Evolutionary conservation across 208 protist genomes (phyloP), one percentile per base, ranked within the genome.

Genomic region (Acanthamoeba rhysodes): DNA sequence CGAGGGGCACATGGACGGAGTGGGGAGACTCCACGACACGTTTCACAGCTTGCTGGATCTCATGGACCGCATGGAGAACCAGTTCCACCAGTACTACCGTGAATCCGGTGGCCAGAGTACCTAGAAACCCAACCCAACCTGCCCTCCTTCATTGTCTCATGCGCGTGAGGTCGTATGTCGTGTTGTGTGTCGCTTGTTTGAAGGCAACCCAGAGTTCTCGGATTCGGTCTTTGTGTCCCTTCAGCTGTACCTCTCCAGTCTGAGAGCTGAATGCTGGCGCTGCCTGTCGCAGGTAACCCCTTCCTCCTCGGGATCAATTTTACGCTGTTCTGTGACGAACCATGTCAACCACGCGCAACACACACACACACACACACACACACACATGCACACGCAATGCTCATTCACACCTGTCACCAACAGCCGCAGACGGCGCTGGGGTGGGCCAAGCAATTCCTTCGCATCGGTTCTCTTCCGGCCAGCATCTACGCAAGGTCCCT

Each of bases 1-100:
- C 37, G 72, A 80, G 37, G 72, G 72, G 0, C 72, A 12, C 12
- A 4, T 45, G 29, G 72, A 48, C 4, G 14, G 72, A 0, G 18
- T 80, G 16, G 27, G 27, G 29, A 10, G n/a, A 10, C 12, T 80
- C 4, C 72, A 50, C 10, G 37, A 6, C 29, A 80, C 72, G 24
- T 20, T 80, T 1, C 72, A 80, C 37, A 18, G 7, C 24, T 45
- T 80, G 16, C 72, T 80, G 16, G 34, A 80, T 29, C 72, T 80
- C 72, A 80, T 80, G 72, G 72, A 80, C 18, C 29, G 32, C 29
- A 80, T 80, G 72, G 72, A 80, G n/a, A 14, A 16, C 34, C 72
- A 80, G 72, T 80, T 80, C 32, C 29, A 45, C 72, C 37, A 20
- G 24, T 80, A 50, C 32, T 80, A 80, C 72, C 8, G 18, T 14